phyloP scores from a whole-genome alignment of 768 basidiomycete genomes.

The Myochromella boudieri region DNA sequence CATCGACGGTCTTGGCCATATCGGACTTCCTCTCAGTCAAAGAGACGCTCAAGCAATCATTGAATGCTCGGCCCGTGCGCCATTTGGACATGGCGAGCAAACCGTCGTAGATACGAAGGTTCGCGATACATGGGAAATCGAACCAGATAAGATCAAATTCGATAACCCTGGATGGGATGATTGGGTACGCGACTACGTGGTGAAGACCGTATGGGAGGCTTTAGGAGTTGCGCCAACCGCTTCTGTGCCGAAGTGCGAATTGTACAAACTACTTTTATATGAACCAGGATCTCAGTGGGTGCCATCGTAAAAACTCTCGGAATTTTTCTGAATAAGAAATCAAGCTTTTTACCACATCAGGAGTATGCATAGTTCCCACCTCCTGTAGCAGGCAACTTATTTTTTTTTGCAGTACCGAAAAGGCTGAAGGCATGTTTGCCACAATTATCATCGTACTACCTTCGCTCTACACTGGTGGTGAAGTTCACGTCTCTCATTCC shows the following conservation, averaged over 20 bases:
- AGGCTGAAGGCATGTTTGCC: conserved; percentile 50
- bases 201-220: conserved; percentile 29
- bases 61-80: conserved; percentile 33
- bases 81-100: conserved; percentile 43
- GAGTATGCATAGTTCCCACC: conserved; percentile 33
- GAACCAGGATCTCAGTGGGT: conserved; percentile 50
- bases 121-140: conserved; percentile 53
- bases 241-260: conserved; percentile 32
- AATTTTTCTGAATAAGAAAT: conserved; percentile 17
- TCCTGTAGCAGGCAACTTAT: background rate
- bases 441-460: conserved; percentile 48
- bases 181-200: conserved; percentile 29
- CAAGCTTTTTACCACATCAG: conserved; percentile 46
- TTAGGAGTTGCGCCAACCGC: conserved; percentile 34
- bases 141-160: conserved; percentile 37
- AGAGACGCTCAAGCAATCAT: conserved; percentile 40
- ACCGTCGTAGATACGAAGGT: conserved; percentile 44
- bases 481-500: conserved; percentile 42
- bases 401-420: conserved; percentile 36
- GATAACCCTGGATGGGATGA: conserved; percentile 38
- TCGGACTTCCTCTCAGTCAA: conserved; percentile 41
- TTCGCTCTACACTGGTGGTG: conserved; percentile 44
- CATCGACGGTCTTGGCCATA: conserved; percentile 37
- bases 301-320: background rate
- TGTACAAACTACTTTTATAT: conserved; percentile 49